Evolutionary conservation across 2,329 filamentous ascomycete genomes (phyloP).

Genomic region (Aspergillus hiratsukae): DNA sequence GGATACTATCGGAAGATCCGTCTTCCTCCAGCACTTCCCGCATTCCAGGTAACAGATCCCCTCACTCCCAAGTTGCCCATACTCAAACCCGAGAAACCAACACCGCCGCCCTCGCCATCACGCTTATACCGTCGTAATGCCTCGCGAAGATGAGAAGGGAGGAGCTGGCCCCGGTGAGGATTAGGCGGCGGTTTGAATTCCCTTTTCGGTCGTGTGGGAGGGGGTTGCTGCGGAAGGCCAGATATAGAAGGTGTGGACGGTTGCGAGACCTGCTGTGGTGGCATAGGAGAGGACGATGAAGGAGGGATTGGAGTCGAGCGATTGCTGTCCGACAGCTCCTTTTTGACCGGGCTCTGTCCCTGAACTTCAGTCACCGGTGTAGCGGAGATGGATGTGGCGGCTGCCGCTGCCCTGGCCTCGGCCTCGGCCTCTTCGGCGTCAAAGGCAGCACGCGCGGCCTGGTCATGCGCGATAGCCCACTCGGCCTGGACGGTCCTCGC

Average conservation of each 20-base stretch:
- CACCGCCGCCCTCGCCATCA: conserved; percentile 46
- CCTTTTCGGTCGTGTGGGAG: conserved; percentile 15
- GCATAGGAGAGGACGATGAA: conserved; percentile 6
- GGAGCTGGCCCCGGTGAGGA: conserved; percentile 44
- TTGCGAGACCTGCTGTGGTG: background rate
- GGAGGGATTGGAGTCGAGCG: conserved; percentile 9
- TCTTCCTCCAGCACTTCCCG: conserved; percentile 38
- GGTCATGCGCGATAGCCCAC: conserved; percentile 47
- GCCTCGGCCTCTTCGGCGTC: conserved; percentile 47
- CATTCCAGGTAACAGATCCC: conserved; percentile 41
- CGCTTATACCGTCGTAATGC: conserved; percentile 46
- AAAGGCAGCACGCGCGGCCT: conserved; percentile 51
- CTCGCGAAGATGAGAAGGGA: conserved; percentile 48
- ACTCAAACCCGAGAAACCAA: conserved; percentile 46
- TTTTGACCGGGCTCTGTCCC: conserved; percentile 13
- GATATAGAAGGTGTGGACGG: background rate
- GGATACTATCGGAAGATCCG: conserved; percentile 39
- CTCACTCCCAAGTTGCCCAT: conserved; percentile 41
- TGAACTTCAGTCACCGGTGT: background rate
- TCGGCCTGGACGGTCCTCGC: conserved; percentile 59
- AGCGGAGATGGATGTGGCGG: conserved; percentile 16
- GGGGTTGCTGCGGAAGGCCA: background rate
- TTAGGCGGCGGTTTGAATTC: conserved; percentile 38
- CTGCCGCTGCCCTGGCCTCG: conserved; percentile 45
- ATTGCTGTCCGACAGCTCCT: conserved; percentile 19